Conservation (phyloP, 2,329 filamentous ascomycete species). For the Lachnellula willkommii region DNA sequence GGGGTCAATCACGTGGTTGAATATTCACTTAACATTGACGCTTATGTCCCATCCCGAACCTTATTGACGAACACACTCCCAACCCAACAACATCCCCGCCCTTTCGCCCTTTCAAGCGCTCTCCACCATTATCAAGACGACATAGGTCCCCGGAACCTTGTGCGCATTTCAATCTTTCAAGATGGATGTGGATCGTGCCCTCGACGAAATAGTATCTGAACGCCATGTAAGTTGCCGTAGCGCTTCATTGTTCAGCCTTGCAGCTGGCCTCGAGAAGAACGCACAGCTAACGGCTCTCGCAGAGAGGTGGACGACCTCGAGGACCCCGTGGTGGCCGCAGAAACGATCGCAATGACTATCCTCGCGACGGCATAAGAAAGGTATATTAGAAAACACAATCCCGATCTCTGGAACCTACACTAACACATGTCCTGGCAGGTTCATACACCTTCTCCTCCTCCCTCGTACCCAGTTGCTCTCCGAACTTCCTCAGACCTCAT, state of each 20-base stretch:
- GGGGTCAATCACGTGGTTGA: too few species aligned
- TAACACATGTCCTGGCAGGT: conserved; percentile 21
- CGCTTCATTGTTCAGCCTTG: conserved; percentile 23
- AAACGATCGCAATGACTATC: conserved; percentile 43
- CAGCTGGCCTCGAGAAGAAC: conserved; percentile 8
- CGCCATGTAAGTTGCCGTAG: conserved; percentile 44
- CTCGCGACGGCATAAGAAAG: conserved; percentile 88
- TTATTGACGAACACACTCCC: too few species aligned
- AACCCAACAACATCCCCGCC: not conserved
- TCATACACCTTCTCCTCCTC: conserved; percentile 33
- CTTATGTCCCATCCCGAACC: too few species aligned
- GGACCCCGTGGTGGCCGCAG: conserved; percentile 30
- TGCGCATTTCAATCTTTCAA: not conserved
- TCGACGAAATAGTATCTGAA: conserved; percentile 60
- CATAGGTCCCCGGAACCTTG: not conserved
- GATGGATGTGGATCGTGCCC: conserved; percentile 52
- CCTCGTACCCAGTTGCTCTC: conserved; percentile 27
- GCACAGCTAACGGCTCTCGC: conserved; percentile 15
- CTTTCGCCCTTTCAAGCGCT: not conserved
- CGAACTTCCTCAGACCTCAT: conserved; percentile 34
- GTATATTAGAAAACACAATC: conserved; percentile 39
- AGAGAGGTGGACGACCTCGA: conserved; percentile 29
- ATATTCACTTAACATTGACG: too few species aligned
- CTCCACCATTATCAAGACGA: not conserved
- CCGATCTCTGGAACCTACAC: not conserved